A percentile compares a stretch with the other conserved stretches of the same genome.
These are phyloP conservation scores for Crepidotus variabilis DNA, from an alignment of 768 basidiomycete genomes.

Conservation along the genomic window DNA sequence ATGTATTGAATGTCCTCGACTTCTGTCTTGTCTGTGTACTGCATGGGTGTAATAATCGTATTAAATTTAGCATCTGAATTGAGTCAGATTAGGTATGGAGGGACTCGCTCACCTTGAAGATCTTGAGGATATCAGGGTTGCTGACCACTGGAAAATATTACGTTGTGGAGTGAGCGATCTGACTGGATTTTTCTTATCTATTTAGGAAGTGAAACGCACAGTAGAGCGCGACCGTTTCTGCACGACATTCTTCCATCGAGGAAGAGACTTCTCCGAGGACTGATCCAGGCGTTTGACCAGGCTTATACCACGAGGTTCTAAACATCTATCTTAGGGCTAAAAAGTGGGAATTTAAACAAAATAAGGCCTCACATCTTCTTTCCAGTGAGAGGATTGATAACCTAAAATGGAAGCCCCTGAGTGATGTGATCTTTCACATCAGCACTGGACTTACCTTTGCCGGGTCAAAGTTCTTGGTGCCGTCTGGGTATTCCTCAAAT, in stretches of 20 bases:
- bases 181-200: constrained; percentile 5
- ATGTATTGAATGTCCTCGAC: constrained; percentile 78
- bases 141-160: constrained; percentile 52
- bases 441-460: constrained; percentile 40
- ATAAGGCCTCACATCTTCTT: constrained; percentile 55
- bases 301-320: constrained; percentile 84
- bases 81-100: background rate
- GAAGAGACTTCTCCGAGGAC: constrained; percentile 86
- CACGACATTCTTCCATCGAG: constrained; percentile 92
- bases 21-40: constrained; percentile 69
- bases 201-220: constrained; percentile 39
- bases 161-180: constrained; percentile 3
- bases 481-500: constrained; percentile 72
- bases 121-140: constrained; percentile 71
- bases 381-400: constrained; percentile 80
- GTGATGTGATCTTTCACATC: background rate
- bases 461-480: constrained; percentile 79
- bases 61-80: background rate
- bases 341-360: background rate
- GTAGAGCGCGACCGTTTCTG: constrained; percentile 82
- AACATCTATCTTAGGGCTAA: constrained; percentile 1
- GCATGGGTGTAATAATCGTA: constrained; percentile 1
- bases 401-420: constrained; percentile 30
- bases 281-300: constrained; percentile 79
- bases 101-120: constrained; percentile 62